A percentile compares a stretch with the other conserved stretches of the same genome.
Conservation (phyloP, 2,329 filamentous ascomycete species). For the Penicillium sp. region DNA sequence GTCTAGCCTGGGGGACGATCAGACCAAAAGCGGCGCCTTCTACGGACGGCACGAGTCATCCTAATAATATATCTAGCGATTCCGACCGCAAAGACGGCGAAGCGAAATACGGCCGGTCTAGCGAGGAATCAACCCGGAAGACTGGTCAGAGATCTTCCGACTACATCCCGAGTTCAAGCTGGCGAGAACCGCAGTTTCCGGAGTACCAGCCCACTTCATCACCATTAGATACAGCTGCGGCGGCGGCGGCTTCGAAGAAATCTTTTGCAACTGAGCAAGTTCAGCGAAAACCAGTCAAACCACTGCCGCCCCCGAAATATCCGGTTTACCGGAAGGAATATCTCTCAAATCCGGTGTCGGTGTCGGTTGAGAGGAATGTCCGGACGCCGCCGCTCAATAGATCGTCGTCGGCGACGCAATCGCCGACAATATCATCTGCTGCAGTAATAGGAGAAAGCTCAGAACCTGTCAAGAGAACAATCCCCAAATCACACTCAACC, state of each 20-base stretch:
- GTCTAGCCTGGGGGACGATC: conserved; percentile 54
- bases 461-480: background rate
- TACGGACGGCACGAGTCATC: conserved; percentile 18
- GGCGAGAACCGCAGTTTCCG: conserved; percentile 14
- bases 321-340: conserved; percentile 14
- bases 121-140: conserved; percentile 10
- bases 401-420: conserved; percentile 12
- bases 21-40: conserved; percentile 20
- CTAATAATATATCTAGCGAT: conserved; percentile 25
- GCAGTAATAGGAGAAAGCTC: background rate
- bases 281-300: conserved; percentile 21
- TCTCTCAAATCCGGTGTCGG: background rate
- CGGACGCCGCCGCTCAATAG: conserved; percentile 11
- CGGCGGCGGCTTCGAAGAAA: conserved; percentile 5
- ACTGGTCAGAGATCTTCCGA: conserved; percentile 13
- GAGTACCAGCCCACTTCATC: conserved; percentile 4
- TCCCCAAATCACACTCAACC: conserved; percentile 13
- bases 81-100: conserved; percentile 15
- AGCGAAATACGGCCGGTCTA: conserved; percentile 12
- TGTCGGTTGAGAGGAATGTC: background rate
- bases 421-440: conserved; percentile 7
- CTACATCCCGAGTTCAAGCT: conserved; percentile 16
- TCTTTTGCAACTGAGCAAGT: background rate
- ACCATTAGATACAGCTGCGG: conserved; percentile 14
- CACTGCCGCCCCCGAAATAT: conserved; percentile 29